A percentile compares a stretch with the other conserved stretches of the same genome.
These are phyloP conservation scores for Annulohypoxylon truncatum DNA, from an alignment of 2,329 filamentous ascomycete species.

Conservation along the genomic window DNA sequence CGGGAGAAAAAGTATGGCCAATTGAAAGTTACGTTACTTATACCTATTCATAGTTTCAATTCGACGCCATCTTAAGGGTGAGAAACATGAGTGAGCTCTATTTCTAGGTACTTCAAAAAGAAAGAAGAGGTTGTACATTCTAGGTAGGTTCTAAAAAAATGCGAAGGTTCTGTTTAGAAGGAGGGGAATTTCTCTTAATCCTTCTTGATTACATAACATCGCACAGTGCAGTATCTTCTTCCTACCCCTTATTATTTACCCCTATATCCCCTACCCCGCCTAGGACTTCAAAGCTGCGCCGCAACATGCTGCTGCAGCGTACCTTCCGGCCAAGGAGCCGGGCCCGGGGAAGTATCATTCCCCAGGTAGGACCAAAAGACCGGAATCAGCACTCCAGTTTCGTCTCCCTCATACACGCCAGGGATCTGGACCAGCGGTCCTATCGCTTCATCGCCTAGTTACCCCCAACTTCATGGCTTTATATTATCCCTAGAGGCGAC, in stretches of 20 bases:
- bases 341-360: constrained; percentile 40
- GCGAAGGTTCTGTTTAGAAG: too few relatives aligned
- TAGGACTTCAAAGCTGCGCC: background rate
- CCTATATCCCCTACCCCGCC: background rate
- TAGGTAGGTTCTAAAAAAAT: too few relatives aligned
- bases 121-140: too few relatives aligned
- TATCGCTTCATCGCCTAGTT: background rate
- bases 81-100: too few relatives aligned
- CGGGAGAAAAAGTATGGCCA: constrained; percentile 35
- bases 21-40: background rate
- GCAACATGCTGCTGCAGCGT: constrained; percentile 36
- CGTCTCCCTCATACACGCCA: constrained; percentile 36
- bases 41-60: too few relatives aligned
- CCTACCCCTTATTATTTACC: background rate
- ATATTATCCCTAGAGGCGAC: constrained; percentile 9
- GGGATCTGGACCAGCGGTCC: constrained; percentile 38
- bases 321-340: constrained; percentile 37
- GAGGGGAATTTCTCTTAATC: too few relatives aligned
- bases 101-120: too few relatives aligned
- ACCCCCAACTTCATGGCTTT: too few relatives aligned
- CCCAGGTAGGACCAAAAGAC: constrained; percentile 41
- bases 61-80: too few relatives aligned
- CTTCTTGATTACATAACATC: too few relatives aligned
- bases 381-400: constrained; percentile 41
- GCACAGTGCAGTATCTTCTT: background rate